Evolutionary conservation across 305 asterid species (phyloP), one percentile per base, ranked within the genome.

Genomic region (Fraxinus sp.): DNA sequence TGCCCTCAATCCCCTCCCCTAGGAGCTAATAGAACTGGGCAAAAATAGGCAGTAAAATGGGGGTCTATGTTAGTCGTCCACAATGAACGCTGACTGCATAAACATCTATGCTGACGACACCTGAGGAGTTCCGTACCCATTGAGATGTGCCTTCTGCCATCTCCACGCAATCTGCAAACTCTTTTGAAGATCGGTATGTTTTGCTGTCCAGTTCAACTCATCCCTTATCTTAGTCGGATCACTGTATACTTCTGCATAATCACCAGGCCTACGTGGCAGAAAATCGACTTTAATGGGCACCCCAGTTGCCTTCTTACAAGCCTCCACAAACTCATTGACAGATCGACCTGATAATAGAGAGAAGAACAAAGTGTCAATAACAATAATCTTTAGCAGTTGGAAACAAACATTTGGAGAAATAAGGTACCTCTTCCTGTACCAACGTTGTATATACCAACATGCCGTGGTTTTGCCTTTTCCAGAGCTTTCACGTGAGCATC

Each of bases 261-360:
- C 98, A 30, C 98, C 98, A 3, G 98, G 95, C 16, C 98, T 83
- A 3, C 98, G 92, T 20, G 97, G 96, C 84, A 95, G 95, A 83
- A 87, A 92, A 8, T 93, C 95, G 0, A 95, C 97, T 85, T 93
- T 92, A 77, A 95, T 90, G 66, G 93, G 57, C 80, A 88, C 89
- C 43, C 98, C 98, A 0, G 98, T 95, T 14, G 97, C 98, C 82
- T 91, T 90, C 89, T 93, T 95, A 77, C 98, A 95, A 9, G 98
- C 98, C 85, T 90, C 94, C 83, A 95, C 98, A 79, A 95, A 95
- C 90, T 95, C 98, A 84, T 92, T 95, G 66, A 95, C 98, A 36
- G 98, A 95, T 86, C 98, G 88, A 39, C 98, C 97, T 95, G 94
- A 49, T 77, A 22, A 9, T 22, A 84, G 66, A 46, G 62, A 41